These are phyloP conservation scores for Tuber melanosporum DNA, from an alignment of 495 filamentous ascomycete genomes.

Conservation along the genomic window DNA sequence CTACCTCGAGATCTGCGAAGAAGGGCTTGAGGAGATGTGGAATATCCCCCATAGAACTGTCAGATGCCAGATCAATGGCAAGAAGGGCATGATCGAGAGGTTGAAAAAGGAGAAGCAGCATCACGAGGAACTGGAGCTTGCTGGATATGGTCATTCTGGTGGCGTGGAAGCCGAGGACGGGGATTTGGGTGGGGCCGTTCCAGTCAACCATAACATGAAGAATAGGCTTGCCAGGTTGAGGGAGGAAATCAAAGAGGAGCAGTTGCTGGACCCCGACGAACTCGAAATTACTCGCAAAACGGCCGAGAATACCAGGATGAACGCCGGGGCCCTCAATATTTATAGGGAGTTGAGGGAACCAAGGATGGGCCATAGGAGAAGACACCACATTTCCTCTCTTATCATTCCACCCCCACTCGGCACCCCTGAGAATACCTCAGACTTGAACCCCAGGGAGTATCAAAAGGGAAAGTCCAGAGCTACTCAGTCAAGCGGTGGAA, in stretches of 20 bases:
- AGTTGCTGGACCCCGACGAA: neutral
- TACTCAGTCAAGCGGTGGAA: neutral
- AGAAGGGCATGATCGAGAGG: neutral
- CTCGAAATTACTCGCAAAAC: neutral
- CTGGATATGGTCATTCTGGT: neutral
- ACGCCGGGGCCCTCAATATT: neutral
- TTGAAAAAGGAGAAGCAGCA: neutral
- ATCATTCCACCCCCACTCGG: neutral
- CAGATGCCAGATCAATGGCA: neutral
- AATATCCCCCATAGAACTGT: neutral
- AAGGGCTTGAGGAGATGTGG: neutral
- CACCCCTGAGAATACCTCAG: neutral
- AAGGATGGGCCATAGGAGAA: neutral
- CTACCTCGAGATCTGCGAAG: neutral
- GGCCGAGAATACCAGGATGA: neutral
- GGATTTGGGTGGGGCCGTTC: neutral
- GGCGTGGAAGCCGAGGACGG: neutral
- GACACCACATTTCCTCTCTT: neutral
- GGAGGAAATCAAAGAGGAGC: neutral
- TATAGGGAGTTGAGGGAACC: neutral
- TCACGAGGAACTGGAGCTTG: neutral
- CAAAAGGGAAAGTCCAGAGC: neutral
- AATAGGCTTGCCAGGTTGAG: neutral
- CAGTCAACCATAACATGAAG: neutral
- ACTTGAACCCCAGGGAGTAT: neutral